Evolutionary conservation across 2,329 filamentous ascomycete species (phyloP).

Genomic region (Metarhizium album): DNA sequence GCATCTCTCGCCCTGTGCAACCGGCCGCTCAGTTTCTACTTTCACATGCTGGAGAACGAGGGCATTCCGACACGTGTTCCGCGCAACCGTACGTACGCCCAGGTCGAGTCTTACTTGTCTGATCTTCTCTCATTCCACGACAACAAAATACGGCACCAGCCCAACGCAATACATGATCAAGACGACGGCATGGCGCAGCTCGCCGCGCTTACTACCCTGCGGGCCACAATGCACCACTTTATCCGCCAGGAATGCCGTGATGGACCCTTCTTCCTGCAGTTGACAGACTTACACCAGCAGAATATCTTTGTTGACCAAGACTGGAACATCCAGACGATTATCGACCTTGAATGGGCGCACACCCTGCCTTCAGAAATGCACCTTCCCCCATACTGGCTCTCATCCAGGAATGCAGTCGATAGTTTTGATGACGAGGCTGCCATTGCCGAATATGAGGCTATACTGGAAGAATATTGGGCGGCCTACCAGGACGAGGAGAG

Average conservation of each 20-base stretch:
- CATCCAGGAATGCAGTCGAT: constrained; percentile 5
- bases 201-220: constrained; percentile 17
- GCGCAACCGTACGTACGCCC: constrained; percentile 19
- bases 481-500: constrained; percentile 9
- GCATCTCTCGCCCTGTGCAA: constrained; percentile 20
- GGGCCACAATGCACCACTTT: constrained; percentile 15
- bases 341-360: constrained; percentile 22
- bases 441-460: background rate
- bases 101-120: constrained; percentile 16
- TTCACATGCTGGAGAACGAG: constrained; percentile 24
- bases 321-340: constrained; percentile 19
- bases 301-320: constrained; percentile 24
- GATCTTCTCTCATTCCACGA: constrained; percentile 24
- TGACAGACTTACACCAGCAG: constrained; percentile 26
- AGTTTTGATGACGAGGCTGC: background rate
- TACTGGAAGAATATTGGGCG: constrained; percentile 6
- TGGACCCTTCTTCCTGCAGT: constrained; percentile 20
- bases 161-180: constrained; percentile 18
- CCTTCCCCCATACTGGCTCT: constrained; percentile 18
- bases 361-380: constrained; percentile 15
- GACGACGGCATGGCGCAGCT: constrained; percentile 19
- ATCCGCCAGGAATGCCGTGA: constrained; percentile 12
- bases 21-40: constrained; percentile 20
- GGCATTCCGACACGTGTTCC: constrained; percentile 21
- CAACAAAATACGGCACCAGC: constrained; percentile 20